Percentiles rank a stretch among this genome's conserved stretches.
Conservation (phyloP, 2,329 filamentous ascomycete species). For the Colletotrichum viniferum region DNA sequence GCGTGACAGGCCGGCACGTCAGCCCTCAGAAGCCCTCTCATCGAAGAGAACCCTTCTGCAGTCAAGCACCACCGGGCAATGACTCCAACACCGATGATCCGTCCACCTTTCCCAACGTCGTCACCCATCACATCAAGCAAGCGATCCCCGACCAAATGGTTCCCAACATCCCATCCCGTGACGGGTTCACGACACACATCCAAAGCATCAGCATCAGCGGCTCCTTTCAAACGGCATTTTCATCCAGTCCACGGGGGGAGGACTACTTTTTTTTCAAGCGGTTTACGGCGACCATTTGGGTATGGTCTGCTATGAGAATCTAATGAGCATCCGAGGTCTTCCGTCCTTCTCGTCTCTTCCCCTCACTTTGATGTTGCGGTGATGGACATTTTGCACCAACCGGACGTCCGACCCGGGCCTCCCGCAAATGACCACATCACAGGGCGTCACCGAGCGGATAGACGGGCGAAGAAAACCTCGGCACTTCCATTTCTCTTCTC, state of each 20-base stretch:
- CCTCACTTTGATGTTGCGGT: no score
- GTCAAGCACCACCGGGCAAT: not conserved
- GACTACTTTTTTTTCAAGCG: not conserved
- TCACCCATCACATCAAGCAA: not conserved
- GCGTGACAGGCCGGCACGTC: conserved; percentile 10
- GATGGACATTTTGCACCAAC: not conserved
- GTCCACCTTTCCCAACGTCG: not conserved
- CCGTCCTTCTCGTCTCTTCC: no score
- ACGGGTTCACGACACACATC: not conserved
- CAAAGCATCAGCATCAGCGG: conserved; percentile 3
- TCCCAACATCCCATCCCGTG: not conserved
- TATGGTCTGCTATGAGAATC: not conserved
- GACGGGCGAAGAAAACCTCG: not conserved
- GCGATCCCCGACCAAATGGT: not conserved
- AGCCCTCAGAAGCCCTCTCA: not conserved
- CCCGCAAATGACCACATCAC: not conserved
- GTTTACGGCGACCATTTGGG: not conserved
- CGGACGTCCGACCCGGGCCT: not conserved
- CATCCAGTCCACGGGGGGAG: not conserved
- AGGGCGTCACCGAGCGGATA: not conserved
- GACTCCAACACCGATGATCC: conserved; percentile 4
- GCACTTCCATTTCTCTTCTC: conserved; percentile 3
- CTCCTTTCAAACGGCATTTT: conserved; percentile 3
- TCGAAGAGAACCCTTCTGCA: not conserved
- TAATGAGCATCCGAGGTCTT: conserved; percentile 3